Evolutionary conservation across 768 basidiomycete genomes (phyloP).

Genomic region (Strobilomyces echinocephalus): DNA sequence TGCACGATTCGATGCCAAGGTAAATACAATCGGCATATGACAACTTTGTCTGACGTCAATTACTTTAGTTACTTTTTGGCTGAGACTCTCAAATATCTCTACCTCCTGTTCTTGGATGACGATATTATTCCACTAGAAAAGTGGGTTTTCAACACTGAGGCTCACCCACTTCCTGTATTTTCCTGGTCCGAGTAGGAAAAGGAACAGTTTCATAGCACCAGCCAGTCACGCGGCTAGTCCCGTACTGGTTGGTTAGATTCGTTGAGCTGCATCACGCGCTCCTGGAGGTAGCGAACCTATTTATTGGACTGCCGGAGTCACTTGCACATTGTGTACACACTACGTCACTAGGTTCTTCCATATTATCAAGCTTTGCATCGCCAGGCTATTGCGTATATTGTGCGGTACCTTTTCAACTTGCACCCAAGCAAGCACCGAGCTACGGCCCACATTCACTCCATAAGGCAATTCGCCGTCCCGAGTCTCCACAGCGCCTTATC

Average conservation of each 20-base stretch:
- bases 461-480: slow-evolving; percentile 13
- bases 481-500: not conserved
- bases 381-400: not conserved
- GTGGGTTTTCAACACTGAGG: slow-evolving; percentile 68
- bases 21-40: slow-evolving; percentile 26
- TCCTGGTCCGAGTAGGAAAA: slow-evolving; percentile 55
- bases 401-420: too few species aligned
- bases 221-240: not conserved
- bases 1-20: slow-evolving; percentile 72
- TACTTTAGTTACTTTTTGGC: slow-evolving; percentile 46
- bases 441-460: not conserved
- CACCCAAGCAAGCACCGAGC: not conserved
- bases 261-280: not conserved
- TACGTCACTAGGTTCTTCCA: not conserved
- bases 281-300: not conserved
- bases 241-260: not conserved
- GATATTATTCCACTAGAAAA: slow-evolving; percentile 52
- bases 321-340: not conserved
- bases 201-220: slow-evolving; percentile 28
- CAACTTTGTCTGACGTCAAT: not conserved
- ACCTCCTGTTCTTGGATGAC: slow-evolving; percentile 61
- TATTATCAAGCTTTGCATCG: not conserved
- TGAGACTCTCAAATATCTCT: slow-evolving; percentile 68
- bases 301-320: not conserved
- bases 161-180: slow-evolving; percentile 74